Base-by-base conservation (phyloP, 108 stramenopile genomes). In the Bacterosira constricta region DNA sequence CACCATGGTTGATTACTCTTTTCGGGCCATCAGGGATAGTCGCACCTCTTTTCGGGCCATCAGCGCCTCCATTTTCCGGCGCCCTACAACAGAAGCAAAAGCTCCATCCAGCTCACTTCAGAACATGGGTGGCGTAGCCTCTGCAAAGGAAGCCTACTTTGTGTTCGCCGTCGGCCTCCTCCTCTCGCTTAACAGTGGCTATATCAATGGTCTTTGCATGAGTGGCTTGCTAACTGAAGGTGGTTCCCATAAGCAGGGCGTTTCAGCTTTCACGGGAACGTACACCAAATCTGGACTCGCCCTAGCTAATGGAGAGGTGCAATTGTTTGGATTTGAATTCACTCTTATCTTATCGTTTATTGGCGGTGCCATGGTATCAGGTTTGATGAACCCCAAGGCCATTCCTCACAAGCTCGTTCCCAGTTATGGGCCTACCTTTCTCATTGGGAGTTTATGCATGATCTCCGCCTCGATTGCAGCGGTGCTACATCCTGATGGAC, bases 261-360 rank as follows among this genome's bases (percentile, higher is more conserved):
- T 82, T 44, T 39, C 88, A 3, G 84, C 86, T 21, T 73, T 87
- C 12, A 90, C 88, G 1, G 86, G 80, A 4, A 67, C 88, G 0
- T 90, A 74, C 59, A 90, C 85, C 10, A 85, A 66, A 35, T 69
- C 78, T 23, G 86, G 83, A 15, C 58, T 89, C 23, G 79, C 73
- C 8, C 32, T 71, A 7, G 80, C 83, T 2, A 26, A 61, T 18
- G 85, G 83, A 27, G 31, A 61, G 0, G 32, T 18, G 8, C n/a
- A 63, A 1, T 26, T 37, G 4, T 75, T 65, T 61, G 36, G 73
- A 61, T 54, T 79, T 62, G 32, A 56, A 35, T n/a, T 63, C 17
- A 41, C 46, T 0, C 30, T 76, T 17, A 68, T 85, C 17, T 36
- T 77, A 0, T 75, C 66, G 8, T 85, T 75, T 63, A 66, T 80